Percentiles rank a stretch among this genome's conserved stretches.
Evolutionary conservation across 768 basidiomycete genomes (phyloP).

Genomic region (Albatrellus ellisii): DNA sequence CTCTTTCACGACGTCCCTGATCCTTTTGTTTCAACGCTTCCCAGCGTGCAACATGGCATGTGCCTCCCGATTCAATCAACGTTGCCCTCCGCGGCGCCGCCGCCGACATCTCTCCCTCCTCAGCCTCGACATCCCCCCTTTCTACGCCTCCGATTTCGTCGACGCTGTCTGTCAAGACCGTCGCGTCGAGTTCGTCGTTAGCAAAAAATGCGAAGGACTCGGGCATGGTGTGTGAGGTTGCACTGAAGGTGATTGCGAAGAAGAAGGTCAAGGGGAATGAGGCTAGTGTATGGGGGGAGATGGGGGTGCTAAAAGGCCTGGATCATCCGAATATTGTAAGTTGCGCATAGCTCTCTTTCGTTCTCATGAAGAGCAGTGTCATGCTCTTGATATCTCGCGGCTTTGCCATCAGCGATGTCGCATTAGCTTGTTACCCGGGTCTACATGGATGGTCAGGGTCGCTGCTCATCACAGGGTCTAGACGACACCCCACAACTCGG

Average conservation of each 20-base stretch:
- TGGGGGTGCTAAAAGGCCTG: constrained; percentile 82
- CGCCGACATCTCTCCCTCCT: constrained; percentile 17
- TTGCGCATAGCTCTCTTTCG: no score
- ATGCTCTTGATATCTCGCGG: background rate
- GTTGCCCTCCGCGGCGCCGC: constrained; percentile 48
- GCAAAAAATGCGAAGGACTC: constrained; percentile 13
- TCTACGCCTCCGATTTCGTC: constrained; percentile 3
- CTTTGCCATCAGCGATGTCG: background rate
- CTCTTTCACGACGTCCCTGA: background rate
- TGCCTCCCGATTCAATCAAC: constrained; percentile 44
- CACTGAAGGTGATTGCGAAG: constrained; percentile 86
- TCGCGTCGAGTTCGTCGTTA: background rate
- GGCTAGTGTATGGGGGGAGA: constrained; percentile 80
- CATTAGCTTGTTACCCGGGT: no score
- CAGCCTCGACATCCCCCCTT: constrained; percentile 4
- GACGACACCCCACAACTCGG: no score
- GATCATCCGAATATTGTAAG: constrained; percentile 86
- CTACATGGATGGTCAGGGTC: no score
- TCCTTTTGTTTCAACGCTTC: background rate
- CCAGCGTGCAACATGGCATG: constrained; percentile 70
- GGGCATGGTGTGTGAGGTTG: constrained; percentile 55
- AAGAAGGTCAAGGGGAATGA: constrained; percentile 93
- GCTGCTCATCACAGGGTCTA: no score
- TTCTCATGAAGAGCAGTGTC: constrained; percentile 7
- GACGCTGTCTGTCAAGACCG: background rate